Evolutionary conservation across 2,329 filamentous ascomycete species (phyloP).

Genomic region (Fusarium mundagurra): DNA sequence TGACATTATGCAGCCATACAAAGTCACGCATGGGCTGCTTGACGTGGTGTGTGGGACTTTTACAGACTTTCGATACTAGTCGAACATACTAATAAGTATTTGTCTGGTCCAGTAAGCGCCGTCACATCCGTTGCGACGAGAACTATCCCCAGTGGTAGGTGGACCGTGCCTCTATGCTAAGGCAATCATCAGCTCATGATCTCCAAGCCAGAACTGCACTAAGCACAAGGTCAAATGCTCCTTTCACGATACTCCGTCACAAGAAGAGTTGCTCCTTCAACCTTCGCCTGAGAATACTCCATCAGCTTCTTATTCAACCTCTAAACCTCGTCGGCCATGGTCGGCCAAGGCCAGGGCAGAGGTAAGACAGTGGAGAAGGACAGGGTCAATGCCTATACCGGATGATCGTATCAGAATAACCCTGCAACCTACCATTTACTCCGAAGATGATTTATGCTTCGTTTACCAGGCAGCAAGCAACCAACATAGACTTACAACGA

Average conservation of each 20-base stretch:
- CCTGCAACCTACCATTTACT: conserved; percentile 23
- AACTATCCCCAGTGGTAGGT: conserved; percentile 26
- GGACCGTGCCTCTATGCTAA: neutral
- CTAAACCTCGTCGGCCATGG: conserved; percentile 14
- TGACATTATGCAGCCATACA: conserved; percentile 15
- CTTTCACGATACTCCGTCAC: conserved; percentile 15
- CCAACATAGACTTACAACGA: conserved; percentile 17
- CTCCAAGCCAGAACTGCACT: conserved; percentile 22
- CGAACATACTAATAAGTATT: conserved; percentile 7
- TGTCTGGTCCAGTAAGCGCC: conserved; percentile 16
- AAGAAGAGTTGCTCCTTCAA: neutral
- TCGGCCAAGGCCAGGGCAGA: conserved; percentile 29
- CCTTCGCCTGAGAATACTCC: neutral
- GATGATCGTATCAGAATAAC: conserved; percentile 11
- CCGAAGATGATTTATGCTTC: conserved; percentile 26
- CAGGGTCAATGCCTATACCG: conserved; percentile 23
- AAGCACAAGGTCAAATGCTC: conserved; percentile 30
- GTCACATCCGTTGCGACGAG: conserved; percentile 27
- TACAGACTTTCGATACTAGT: neutral
- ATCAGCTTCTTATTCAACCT: neutral
- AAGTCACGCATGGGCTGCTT: conserved; percentile 28
- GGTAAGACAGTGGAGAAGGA: conserved; percentile 29
- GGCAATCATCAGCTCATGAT: neutral
- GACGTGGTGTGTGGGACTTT: conserved; percentile 19
- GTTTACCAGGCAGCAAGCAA: conserved; percentile 25